Evolutionary conservation across 164 flowering plant genomes (phyloP).

Genomic region (Vitis labrusca): DNA sequence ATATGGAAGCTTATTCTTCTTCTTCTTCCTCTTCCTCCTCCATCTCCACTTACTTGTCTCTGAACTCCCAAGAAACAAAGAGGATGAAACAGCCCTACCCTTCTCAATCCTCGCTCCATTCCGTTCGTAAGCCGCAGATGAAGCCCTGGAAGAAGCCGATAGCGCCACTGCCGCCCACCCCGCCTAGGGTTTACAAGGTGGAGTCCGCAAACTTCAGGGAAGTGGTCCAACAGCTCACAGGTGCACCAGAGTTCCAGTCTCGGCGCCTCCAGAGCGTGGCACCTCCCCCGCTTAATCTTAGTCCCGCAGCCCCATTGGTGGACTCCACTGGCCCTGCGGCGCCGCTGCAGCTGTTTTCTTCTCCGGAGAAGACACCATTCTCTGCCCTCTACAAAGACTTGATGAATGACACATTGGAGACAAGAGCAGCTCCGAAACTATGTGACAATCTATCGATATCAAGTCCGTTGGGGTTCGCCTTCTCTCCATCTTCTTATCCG

Average conservation of each 20-base stretch:
- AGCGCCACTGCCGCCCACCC: conserved; percentile 27
- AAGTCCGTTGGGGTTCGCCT: conserved; percentile 10
- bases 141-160: conserved; percentile 39
- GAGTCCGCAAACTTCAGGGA: conserved; percentile 31
- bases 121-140: conserved; percentile 17
- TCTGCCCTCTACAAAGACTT: conserved; percentile 15
- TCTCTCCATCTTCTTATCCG: conserved; percentile 22
- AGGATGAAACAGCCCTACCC: not conserved
- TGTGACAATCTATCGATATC: not conserved
- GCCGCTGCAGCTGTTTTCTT: not conserved
- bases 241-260: conserved; percentile 17
- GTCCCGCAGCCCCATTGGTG: not conserved
- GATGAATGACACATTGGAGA: conserved; percentile 10
- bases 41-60: not conserved
- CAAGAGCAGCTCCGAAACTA: not conserved
- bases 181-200: conserved; percentile 30
- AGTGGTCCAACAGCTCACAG: conserved; percentile 41
- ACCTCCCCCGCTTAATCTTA: conserved; percentile 26
- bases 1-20: conserved; percentile 14
- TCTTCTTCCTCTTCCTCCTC: conserved; percentile 6
- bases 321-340: not conserved
- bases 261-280: conserved; percentile 24
- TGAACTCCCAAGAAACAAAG: not conserved
- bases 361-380: conserved; percentile 9
- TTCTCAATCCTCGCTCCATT: conserved; percentile 18